A percentile compares a stretch with the other conserved stretches of the same genome.
phyloP scores from a whole-genome alignment of 176 grass and related monocot species.

The Calamus simplicifolius region DNA sequence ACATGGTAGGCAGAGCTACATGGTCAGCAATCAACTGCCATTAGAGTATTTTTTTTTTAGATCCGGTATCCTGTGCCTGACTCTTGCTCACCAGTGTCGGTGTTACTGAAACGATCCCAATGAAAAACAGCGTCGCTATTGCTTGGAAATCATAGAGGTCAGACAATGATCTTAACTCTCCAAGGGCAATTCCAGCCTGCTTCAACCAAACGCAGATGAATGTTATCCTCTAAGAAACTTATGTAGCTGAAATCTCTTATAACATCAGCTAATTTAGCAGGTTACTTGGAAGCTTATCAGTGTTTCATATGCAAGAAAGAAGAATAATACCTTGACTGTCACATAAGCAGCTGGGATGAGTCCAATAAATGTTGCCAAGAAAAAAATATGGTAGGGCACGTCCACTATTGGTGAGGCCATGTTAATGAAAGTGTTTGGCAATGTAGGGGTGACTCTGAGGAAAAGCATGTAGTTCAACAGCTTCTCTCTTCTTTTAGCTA shows the following conservation, averaged over 20 bases:
- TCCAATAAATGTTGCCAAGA: conserved; percentile 75
- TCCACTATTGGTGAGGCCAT: conserved; percentile 96
- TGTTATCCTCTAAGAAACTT: too few species aligned
- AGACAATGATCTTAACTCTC: conserved; percentile 70
- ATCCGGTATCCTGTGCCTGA: conserved; percentile 38
- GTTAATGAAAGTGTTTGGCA: conserved; percentile 99
- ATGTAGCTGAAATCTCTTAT: too few species aligned
- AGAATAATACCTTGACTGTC: conserved; percentile 65
- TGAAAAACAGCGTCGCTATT: conserved; percentile 75
- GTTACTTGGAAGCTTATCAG: too few species aligned
- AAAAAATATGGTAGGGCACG: conserved; percentile 91
- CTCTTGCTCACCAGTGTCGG: conserved; percentile 70
- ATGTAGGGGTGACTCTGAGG: conserved; percentile 89
- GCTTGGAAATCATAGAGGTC: conserved; percentile 92
- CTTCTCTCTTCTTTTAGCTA: conserved; percentile 88
- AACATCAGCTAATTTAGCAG: too few species aligned
- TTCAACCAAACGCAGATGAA: too few species aligned
- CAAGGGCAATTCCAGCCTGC: conserved; percentile 93
- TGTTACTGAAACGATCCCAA: conserved; percentile 80
- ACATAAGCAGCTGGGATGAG: conserved; percentile 88
- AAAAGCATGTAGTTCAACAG: conserved; percentile 98
- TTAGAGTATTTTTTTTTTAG: neutral
- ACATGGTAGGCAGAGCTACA: too few species aligned
- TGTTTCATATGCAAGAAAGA: neutral
- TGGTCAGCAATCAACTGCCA: conserved; percentile 22